A percentile compares a stretch with the other conserved stretches of the same genome.
Evolutionary conservation across 148 eudicot genomes (phyloP).

Genomic region (Chenopodium berlandieri): DNA sequence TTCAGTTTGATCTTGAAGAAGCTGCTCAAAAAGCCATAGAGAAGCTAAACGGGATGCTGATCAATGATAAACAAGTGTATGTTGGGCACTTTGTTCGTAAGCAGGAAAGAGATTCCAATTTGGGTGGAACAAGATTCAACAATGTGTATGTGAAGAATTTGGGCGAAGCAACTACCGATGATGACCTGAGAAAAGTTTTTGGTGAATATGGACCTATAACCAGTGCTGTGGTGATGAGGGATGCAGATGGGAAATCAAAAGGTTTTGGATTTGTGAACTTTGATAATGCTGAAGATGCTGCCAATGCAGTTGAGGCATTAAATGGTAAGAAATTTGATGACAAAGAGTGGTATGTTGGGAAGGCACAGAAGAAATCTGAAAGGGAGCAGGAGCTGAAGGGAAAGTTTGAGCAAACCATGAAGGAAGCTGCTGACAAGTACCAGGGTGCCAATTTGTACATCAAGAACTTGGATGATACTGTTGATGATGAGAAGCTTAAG

Average conservation of each 20-base stretch:
- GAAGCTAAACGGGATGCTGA: slow-evolving; percentile 42
- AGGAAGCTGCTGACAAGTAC: slow-evolving; percentile 38
- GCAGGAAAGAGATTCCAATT: slow-evolving; percentile 37
- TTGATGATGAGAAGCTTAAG: slow-evolving; percentile 83
- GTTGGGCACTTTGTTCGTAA: slow-evolving; percentile 46
- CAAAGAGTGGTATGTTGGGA: slow-evolving; percentile 48
- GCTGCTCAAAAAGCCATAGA: slow-evolving; percentile 53
- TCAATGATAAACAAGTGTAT: slow-evolving; percentile 45
- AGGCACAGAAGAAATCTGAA: slow-evolving; percentile 45
- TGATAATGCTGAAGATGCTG: slow-evolving; percentile 45
- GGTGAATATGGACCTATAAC: slow-evolving; percentile 40
- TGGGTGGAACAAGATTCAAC: slow-evolving; percentile 29
- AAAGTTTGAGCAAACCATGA: slow-evolving; percentile 37
- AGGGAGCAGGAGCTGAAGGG: slow-evolving; percentile 42
- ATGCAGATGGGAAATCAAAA: slow-evolving; percentile 40
- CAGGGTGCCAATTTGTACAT: slow-evolving; percentile 42
- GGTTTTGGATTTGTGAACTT: slow-evolving; percentile 52
- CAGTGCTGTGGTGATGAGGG: slow-evolving; percentile 44
- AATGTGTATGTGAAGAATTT: slow-evolving; percentile 48
- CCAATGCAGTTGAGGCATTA: slow-evolving; percentile 37
- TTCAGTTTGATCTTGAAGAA: slow-evolving; percentile 47
- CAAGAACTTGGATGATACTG: slow-evolving; percentile 61
- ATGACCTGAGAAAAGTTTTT: slow-evolving; percentile 37
- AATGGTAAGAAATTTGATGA: slow-evolving; percentile 43
- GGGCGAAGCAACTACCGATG: slow-evolving; percentile 35